phyloP scores from a whole-genome alignment of 2,329 filamentous ascomycete species.

The Uncinocarpus reesii region DNA sequence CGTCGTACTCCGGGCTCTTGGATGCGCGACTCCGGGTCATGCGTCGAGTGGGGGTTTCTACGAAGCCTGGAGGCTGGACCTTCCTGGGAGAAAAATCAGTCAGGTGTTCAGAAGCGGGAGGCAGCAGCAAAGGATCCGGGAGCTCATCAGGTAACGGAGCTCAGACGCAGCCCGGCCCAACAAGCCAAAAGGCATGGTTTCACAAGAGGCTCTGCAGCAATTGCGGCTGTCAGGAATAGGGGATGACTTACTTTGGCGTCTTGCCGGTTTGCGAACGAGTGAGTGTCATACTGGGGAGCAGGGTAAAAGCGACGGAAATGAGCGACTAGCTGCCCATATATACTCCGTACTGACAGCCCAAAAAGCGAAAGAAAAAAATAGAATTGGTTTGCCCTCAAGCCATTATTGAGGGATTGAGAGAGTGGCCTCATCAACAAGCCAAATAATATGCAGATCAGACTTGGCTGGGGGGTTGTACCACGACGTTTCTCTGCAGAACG shows the following conservation, averaged over 20 bases:
- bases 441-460: no score
- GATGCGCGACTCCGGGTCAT: constrained; percentile 36
- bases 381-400: background rate
- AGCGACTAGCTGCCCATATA: background rate
- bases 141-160: no score
- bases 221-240: no score
- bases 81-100: no score
- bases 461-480: no score
- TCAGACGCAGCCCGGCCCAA: no score
- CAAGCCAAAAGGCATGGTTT: no score
- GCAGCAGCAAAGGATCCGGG: background rate
- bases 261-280: constrained; percentile 45
- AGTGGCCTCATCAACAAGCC: background rate
- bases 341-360: background rate
- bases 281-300: constrained; percentile 30
- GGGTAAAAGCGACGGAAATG: constrained; percentile 9
- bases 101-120: no score
- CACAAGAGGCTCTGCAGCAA: no score
- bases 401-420: background rate
- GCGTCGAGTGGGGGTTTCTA: constrained; percentile 43
- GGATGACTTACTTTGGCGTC: constrained; percentile 39
- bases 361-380: background rate
- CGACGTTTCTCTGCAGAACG: no score
- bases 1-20: constrained; percentile 22
- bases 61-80: constrained; percentile 42